Conservation (phyloP, 805 yeast genomes). For the Yarrowia sp. region DNA sequence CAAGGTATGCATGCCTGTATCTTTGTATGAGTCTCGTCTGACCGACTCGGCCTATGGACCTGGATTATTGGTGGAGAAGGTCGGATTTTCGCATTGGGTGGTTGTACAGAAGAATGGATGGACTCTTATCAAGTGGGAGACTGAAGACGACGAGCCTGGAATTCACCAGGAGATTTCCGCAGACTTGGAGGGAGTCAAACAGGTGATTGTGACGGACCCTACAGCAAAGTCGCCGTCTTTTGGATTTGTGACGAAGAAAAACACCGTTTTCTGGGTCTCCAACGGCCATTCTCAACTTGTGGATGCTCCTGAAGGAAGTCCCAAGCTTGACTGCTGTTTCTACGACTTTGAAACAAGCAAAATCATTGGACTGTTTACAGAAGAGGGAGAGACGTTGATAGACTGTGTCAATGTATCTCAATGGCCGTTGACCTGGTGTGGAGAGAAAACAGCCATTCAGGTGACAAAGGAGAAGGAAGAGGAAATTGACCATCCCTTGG, state of each 20-base stretch:
- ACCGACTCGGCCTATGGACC: neutral
- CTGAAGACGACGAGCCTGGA: conserved; percentile 19
- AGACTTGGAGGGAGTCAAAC: conserved; percentile 8
- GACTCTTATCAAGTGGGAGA: conserved; percentile 16
- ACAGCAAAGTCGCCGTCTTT: neutral
- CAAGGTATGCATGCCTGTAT: neutral
- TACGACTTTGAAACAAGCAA: neutral
- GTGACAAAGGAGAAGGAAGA: neutral
- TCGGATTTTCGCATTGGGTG: conserved; percentile 18
- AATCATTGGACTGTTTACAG: neutral
- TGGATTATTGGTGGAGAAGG: conserved; percentile 1
- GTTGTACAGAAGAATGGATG: conserved; percentile 19
- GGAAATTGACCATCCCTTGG: neutral
- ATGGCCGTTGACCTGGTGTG: neutral
- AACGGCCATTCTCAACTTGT: conserved; percentile 14
- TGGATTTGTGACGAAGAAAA: neutral
- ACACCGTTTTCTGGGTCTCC: conserved; percentile 11
- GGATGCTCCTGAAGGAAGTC: neutral
- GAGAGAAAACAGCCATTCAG: neutral
- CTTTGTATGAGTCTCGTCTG: neutral
- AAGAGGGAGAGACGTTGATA: neutral
- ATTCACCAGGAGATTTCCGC: conserved; percentile 22
- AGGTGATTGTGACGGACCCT: neutral
- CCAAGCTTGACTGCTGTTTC: neutral
- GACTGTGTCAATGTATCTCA: neutral